Evolutionary conservation across 768 basidiomycete species (phyloP), one percentile per base, ranked within the genome.

Genomic region (Exidia glandulosa): DNA sequence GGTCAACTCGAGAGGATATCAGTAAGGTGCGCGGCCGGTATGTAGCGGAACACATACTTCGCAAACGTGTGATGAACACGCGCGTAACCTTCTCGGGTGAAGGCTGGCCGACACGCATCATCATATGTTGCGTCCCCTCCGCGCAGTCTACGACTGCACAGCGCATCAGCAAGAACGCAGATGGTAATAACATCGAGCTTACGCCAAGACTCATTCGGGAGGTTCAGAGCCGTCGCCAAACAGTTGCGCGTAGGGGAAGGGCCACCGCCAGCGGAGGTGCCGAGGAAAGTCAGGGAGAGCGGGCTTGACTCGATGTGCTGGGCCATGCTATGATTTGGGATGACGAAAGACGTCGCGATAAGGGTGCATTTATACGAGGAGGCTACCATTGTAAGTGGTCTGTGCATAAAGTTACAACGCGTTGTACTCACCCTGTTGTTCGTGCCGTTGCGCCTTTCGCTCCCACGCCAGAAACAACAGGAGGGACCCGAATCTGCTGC

Each of bases 61-160:
- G 90, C 82, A 91, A 84, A 65, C 92, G 91, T 1, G 90, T 92
- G 57, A 93, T 76, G 69, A 93, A 91, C 48, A 94, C 79, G 66
- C 86, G 88, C 2, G 73, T 71, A 30, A 92, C 74, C 60, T 73
- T 80, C 36, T 68, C 75, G 19, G 77, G 65, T 65, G 62, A 32
- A 64, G 58, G 52, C 61, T 87, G 85, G 4, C n/a, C n/a, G n/a
- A n/a, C n/a, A n/a, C 73, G 70, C 19, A 74, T 71, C 63, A 90
- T 84, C 67, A 90, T 88, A 31, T 86, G 76, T 13, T 80, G 72
- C 13, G 88, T 90, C 36, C 90, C 90, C 71, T 90, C 88, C 14
- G 87, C 89, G 71, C 88, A 89, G 69, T 91, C 88, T 23, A 91
- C 78, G 85, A 91, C 88, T 88, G 65, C 29, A 47, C 50, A 14